Percentiles rank a stretch among this genome's conserved stretches.
These are phyloP conservation scores for Penicillium desertorum DNA, from an alignment of 495 filamentous ascomycete species.

Conservation along the genomic window DNA sequence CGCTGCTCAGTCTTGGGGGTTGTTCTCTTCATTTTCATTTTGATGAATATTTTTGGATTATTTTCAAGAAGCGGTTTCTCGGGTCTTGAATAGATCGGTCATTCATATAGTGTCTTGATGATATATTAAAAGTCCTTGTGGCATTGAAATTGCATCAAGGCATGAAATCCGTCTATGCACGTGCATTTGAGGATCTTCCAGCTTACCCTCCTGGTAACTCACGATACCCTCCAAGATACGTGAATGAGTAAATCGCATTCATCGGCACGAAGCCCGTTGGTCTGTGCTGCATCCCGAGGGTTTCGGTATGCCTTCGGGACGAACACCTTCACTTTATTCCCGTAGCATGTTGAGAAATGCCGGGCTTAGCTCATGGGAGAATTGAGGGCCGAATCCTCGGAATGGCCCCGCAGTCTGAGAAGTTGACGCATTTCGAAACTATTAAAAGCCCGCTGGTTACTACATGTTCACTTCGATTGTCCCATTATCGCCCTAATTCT, in stretches of 20 bases:
- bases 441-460: neutral
- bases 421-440: neutral
- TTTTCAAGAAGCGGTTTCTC: neutral
- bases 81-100: neutral
- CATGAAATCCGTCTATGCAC: conserved; percentile 13
- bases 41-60: neutral
- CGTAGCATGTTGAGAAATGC: neutral
- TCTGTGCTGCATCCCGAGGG: conserved; percentile 5
- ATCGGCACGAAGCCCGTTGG: conserved; percentile 25
- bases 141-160: neutral
- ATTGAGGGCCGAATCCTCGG: neutral
- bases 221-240: neutral
- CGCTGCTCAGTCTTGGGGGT: neutral
- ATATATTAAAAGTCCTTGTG: neutral
- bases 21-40: conserved; percentile 18
- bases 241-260: neutral
- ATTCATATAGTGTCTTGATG: neutral
- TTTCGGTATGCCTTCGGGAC: conserved; percentile 12
- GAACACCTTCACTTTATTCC: conserved; percentile 10
- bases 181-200: neutral
- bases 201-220: neutral
- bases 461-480: neutral
- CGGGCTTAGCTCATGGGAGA: neutral
- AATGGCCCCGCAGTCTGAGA: neutral
- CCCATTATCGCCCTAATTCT: neutral